Evolutionary conservation across 495 filamentous ascomycete genomes (phyloP).

Genomic region (Parathielavia hyrcaniae): DNA sequence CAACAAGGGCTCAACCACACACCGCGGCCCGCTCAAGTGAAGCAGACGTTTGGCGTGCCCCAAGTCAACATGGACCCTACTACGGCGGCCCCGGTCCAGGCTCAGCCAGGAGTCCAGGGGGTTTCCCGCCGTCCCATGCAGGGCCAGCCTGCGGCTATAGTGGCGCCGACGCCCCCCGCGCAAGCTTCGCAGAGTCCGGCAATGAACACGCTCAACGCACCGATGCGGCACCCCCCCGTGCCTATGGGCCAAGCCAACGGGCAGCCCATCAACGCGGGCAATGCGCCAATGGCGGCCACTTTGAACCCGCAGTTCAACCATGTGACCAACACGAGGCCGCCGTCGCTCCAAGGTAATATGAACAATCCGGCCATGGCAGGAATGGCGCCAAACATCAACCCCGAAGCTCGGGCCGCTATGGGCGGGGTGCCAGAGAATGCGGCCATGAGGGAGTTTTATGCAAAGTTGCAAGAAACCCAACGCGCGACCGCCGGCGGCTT

Average conservation of each 20-base stretch:
- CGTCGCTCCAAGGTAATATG: slow-evolving; percentile 19
- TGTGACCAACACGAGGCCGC: slow-evolving; percentile 29
- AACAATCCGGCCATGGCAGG: slow-evolving; percentile 21
- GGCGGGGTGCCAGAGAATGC: slow-evolving; percentile 26
- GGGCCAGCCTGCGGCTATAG: slow-evolving; percentile 43
- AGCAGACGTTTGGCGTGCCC: slow-evolving; percentile 34
- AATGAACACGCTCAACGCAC: slow-evolving; percentile 46
- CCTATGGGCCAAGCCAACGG: slow-evolving; percentile 37
- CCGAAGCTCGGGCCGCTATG: slow-evolving; percentile 30
- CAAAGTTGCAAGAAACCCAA: slow-evolving; percentile 33
- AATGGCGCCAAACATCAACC: slow-evolving; percentile 31
- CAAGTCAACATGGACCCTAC: slow-evolving; percentile 40
- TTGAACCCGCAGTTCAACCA: slow-evolving; percentile 33
- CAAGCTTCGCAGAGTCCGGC: slow-evolving; percentile 47
- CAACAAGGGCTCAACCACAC: slow-evolving; percentile 35
- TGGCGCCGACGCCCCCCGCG: slow-evolving; percentile 18
- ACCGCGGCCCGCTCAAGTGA: slow-evolving; percentile 34
- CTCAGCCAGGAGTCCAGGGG: slow-evolving; percentile 9
- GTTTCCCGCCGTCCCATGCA: slow-evolving; percentile 34
- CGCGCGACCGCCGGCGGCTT: slow-evolving; percentile 18
- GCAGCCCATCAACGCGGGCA: slow-evolving; percentile 37
- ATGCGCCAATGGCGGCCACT: slow-evolving; percentile 29
- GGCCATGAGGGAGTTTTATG: slow-evolving; percentile 12
- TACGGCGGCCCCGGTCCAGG: slow-evolving; percentile 34
- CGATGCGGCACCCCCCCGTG: slow-evolving; percentile 41